Percentiles rank a stretch among this genome's conserved stretches.
Conservation (phyloP, 2,329 filamentous ascomycete genomes). For the Akanthomyces muscarius region DNA sequence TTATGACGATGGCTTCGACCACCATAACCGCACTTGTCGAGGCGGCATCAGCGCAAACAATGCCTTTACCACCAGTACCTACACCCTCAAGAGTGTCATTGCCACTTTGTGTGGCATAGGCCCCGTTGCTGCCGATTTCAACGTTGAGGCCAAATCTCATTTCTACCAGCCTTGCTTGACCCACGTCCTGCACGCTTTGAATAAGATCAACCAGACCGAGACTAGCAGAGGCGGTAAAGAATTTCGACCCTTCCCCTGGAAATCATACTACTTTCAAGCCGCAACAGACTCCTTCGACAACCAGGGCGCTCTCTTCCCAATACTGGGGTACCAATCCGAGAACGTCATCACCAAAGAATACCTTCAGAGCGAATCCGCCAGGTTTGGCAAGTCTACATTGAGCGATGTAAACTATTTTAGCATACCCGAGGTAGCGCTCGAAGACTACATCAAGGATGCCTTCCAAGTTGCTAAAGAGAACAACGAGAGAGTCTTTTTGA, state of each 20-base stretch:
- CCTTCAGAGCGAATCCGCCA: constrained; percentile 27
- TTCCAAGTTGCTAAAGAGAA: constrained; percentile 28
- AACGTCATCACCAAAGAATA: constrained; percentile 29
- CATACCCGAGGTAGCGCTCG: constrained; percentile 29
- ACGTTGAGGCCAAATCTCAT: constrained; percentile 38
- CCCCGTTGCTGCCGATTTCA: constrained; percentile 40
- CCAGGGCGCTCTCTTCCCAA: constrained; percentile 28
- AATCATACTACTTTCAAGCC: constrained; percentile 32
- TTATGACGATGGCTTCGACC: constrained; percentile 29
- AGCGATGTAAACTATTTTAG: constrained; percentile 34
- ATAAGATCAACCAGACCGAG: constrained; percentile 18
- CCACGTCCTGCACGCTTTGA: constrained; percentile 35
- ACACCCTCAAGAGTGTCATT: constrained; percentile 42
- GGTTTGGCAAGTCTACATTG: constrained; percentile 28
- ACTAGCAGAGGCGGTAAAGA: constrained; percentile 15
- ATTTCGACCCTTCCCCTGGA: constrained; percentile 29
- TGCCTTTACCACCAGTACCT: constrained; percentile 39
- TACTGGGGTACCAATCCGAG: constrained; percentile 29
- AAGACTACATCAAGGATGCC: constrained; percentile 32
- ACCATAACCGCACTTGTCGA: constrained; percentile 21
- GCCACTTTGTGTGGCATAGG: constrained; percentile 40
- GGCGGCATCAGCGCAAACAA: constrained; percentile 41
- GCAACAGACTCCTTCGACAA: constrained; percentile 34
- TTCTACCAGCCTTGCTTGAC: constrained; percentile 44
- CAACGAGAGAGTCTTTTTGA: constrained; percentile 32